Base-by-base conservation (phyloP, 1,139 yeast genomes). In the Candida sojae region DNA sequence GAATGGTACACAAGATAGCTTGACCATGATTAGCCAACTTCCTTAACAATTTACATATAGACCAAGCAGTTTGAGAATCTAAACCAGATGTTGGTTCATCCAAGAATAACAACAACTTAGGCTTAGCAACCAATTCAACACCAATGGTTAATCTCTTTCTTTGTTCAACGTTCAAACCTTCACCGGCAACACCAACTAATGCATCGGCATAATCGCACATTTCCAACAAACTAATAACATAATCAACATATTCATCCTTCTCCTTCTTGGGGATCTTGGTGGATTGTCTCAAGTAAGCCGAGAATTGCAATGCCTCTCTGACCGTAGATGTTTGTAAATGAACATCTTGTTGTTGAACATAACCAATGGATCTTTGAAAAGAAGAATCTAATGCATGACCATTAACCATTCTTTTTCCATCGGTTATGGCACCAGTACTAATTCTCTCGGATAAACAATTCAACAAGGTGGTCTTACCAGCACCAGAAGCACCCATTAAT, bases 51-150 rank as follows among this genome's bases (percentile, higher is more conserved):
- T 67, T 63, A 58, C 74, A 70, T 48, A 70, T 67, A 23, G 75
- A 67, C 75, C 75, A 70, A 21, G 77, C 75, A 49, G 75, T 70
- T 57, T 70, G 75, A 23, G 73, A 69, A 52, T 69, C 74, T 51
- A 69, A 68, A 55, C 74, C 74, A 44, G 74, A 69, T 25, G 74
- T 69, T 25, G 74, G 74, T 52, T 67, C 71, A 62, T 66, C 71
- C 54, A 68, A 63, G 49, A 68, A 68, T 43, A 68, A 57, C 48
- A 69, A 64, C 44, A 70, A 61, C 48, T 65, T 62, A 9, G 74
- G 74, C 54, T 64, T 68, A 5, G 74, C 74, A 44, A 66, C 74
- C 52, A 70, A 66, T 56, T 70, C 74, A 48, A 70, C 74, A 52
- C 73, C 75, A 52, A 70, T 70, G 10, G 73, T 66, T 47, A 69